These are phyloP conservation scores for Puccinia brachypodii DNA, from an alignment of 1,284 basidiomycete species.

Conservation along the genomic window DNA sequence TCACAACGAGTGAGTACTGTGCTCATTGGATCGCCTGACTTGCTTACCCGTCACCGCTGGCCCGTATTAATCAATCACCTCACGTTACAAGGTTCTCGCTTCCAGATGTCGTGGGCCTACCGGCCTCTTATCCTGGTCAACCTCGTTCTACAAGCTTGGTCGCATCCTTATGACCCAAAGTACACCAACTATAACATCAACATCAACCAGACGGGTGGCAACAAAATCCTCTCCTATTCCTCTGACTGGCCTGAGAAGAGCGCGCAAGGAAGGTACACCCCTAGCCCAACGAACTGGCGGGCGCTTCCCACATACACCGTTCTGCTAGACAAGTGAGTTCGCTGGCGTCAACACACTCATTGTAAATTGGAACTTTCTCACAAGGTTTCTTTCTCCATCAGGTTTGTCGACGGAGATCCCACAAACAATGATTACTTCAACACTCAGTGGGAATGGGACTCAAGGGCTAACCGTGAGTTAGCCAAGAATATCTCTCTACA, in stretches of 20 bases:
- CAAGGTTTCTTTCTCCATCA: not conserved
- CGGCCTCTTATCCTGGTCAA: conserved; percentile 5
- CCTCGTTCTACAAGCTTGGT: not conserved
- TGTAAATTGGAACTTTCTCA: not conserved
- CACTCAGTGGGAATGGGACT: conserved; percentile 76
- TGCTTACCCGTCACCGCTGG: not conserved
- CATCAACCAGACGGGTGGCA: conserved; percentile 71
- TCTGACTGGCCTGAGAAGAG: conserved; percentile 61
- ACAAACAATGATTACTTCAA: conserved; percentile 83
- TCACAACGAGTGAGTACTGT: not conserved
- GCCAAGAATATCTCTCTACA: not conserved
- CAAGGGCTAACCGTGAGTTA: conserved; percentile 53
- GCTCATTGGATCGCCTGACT: not conserved
- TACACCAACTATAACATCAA: conserved; percentile 80
- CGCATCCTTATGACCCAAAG: conserved; percentile 65
- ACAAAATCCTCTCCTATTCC: conserved; percentile 67
- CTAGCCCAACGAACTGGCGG: conserved; percentile 82
- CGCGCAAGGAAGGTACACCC: conserved; percentile 68
- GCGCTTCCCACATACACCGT: conserved; percentile 78
- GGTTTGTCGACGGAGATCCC: conserved; percentile 69
- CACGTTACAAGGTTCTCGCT: conserved; percentile 20
- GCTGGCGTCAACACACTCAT: not conserved
- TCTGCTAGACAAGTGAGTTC: conserved; percentile 82
- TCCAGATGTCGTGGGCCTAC: conserved; percentile 29
- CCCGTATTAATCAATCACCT: not conserved